phyloP scores from a whole-genome alignment of 768 basidiomycete genomes.

The Serendipita sp. region DNA sequence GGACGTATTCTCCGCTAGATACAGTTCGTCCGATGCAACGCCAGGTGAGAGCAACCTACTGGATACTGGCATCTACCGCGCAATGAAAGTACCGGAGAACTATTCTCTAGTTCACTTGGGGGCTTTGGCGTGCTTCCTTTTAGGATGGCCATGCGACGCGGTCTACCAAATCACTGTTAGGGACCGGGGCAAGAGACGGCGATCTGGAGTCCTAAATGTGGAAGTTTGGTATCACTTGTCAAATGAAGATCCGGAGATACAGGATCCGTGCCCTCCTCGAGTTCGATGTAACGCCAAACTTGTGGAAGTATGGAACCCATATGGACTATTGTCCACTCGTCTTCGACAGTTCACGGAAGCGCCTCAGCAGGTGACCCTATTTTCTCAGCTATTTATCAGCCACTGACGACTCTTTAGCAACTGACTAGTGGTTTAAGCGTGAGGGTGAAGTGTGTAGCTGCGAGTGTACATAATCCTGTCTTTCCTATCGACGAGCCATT shows the following conservation, averaged over 20 bases:
- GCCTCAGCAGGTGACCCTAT: neutral
- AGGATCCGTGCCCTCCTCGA: too few relatives aligned
- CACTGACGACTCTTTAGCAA: neutral
- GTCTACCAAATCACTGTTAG: neutral
- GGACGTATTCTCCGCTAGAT: neutral
- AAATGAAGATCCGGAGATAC: too few relatives aligned
- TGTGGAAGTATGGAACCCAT: neutral
- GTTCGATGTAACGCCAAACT: neutral
- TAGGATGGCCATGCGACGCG: neutral
- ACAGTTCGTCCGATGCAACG: neutral
- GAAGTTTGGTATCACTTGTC: too few relatives aligned
- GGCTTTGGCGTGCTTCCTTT: neutral
- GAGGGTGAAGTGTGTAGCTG: neutral
- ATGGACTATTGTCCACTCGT: neutral
- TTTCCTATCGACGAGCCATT: conserved; percentile 1
- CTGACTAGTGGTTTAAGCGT: neutral
- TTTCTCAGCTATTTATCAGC: neutral
- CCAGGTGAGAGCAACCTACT: neutral
- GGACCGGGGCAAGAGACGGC: too few relatives aligned
- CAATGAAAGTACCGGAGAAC: neutral
- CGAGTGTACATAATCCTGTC: neutral
- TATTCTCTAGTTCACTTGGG: neutral
- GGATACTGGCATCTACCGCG: neutral
- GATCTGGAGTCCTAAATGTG: too few relatives aligned
- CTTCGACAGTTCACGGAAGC: neutral